Conservation (phyloP, 495 filamentous ascomycete genomes). For the Paragyromitra xinjiangensis region DNA sequence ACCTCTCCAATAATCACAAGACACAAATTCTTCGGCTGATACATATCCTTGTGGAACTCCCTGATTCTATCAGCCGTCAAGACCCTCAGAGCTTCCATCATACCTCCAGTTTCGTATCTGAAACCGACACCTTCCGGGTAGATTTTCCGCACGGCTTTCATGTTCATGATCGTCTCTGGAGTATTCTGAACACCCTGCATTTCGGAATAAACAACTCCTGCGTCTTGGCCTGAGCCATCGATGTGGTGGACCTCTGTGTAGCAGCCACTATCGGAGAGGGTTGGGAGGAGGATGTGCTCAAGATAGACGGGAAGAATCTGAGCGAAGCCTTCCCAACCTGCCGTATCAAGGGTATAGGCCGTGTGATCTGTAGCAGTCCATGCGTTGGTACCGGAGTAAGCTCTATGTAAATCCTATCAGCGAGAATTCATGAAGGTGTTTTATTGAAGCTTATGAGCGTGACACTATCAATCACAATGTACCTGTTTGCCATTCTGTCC, state of each 20-base stretch:
- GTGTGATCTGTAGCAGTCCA: conserved; percentile 96
- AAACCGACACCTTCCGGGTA: conserved; percentile 93
- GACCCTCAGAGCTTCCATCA: conserved; percentile 89
- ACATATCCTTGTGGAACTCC: conserved; percentile 94
- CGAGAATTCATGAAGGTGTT: not conserved
- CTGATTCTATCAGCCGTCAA: conserved; percentile 89
- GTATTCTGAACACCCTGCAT: conserved; percentile 96
- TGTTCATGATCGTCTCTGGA: conserved; percentile 81
- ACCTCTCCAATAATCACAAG: conserved; percentile 89
- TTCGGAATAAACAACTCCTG: conserved; percentile 97
- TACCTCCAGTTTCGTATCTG: conserved; percentile 94
- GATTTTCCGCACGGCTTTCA: conserved; percentile 75
- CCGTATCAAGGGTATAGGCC: conserved; percentile 93
- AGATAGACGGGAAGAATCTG: conserved; percentile 94
- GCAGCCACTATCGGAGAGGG: conserved; percentile 88
- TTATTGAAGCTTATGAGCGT: not conserved
- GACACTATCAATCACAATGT: not conserved
- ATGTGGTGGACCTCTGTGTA: conserved; percentile 97
- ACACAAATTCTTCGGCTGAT: conserved; percentile 95
- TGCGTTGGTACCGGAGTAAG: conserved; percentile 94
- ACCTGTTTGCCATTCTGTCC: conserved; percentile 83
- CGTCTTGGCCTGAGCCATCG: conserved; percentile 90
- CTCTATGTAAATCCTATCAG: conserved; percentile 61
- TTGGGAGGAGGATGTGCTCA: conserved; percentile 91
- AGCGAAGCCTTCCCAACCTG: conserved; percentile 95